Base-by-base conservation (phyloP, 73 alveolate genomes). In the Urostyla sp. region DNA sequence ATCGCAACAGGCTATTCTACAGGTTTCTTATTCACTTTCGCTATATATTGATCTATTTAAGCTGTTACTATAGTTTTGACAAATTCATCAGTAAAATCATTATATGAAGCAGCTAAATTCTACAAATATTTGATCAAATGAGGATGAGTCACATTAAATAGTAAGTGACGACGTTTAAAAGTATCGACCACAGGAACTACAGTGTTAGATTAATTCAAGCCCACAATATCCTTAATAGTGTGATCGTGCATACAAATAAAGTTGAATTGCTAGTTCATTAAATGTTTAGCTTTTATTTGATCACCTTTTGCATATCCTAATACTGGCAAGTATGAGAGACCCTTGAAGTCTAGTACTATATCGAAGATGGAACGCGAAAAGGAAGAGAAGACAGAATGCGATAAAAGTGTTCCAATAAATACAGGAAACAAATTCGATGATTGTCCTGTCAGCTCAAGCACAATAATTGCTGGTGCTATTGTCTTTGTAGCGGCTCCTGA, bases 361-460 rank as follows among this genome's bases (percentile, higher is more conserved):
- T 95, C 99, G 80, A 92, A 95, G 55, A 95, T 74, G 23, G 96
- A 90, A 96, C 90, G 84, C 38, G 96, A 74, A 38, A 95, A 82
- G 8, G 95, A 75, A 44, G 74, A 85, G 45, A 96, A 86, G 44
- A 85, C 69, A 46, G 89, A 90, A 90, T 89, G 87, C 40, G 96
- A 78, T 24, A 95, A 87, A 51, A 90, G 67, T 53, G 94, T 87
- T 72, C 94, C 86, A 11, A 90, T 53, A 30, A 95, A 57, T 57
- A 92, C 91, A 59, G 95, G 95, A 18, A 93, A 81, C 63, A 90
- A 57, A 67, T 81, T 89, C 55, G 87, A 72, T n/a, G 92, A 60
- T 27, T 80, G 67, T 0, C 99, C 99, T 28, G 97, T 93, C 74
- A 95, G 49, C 73, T 95, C 99, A 80, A 95, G 92, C 50, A 92